Base-by-base conservation (phyloP, 139 green algal species). In the Limnomonas spitsbergensis region DNA sequence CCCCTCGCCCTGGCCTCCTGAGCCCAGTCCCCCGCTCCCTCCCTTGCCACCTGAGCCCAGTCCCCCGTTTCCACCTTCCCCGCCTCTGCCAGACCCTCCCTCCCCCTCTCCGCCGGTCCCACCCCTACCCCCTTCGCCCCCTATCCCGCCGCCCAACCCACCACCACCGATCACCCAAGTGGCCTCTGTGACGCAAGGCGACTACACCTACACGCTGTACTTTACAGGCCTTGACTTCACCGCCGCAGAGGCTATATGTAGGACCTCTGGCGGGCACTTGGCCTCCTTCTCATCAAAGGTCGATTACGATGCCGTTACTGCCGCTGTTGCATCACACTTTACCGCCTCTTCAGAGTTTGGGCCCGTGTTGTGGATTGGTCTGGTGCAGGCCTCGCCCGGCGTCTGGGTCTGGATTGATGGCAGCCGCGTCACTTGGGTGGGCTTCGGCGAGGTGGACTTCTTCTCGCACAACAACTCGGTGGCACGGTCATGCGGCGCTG, bases 241-340 rank as follows among this genome's bases (percentile, higher is more conserved):
- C 37, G 96, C 92, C 83, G 94, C 96, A 0, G 82, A 73, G 2
- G 93, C 93, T 27, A 96, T 84, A 26, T 56, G 26, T 36, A 56
- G 47, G 72, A 85, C 84, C 0, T 76, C 66, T 24, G 32, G 37
- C 47, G 66, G 75, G 31, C 82, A 78, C 1, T 37, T 27, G 37
- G 72, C 78, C 0, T 78, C 81, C 9, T 72, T 39, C 29, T 24
- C 61, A 7, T 36, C 27, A 20, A 7, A 72, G 61, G 29, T 20
- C 6, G 61, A 72, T 7, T 72, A 72, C 29, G 29, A 34, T 37
- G 29, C 61, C 26, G 26, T 72, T 37, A 36, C 29, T 37, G 29
- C 61, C 29, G 61, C 29, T 34, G 61, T 72, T 34, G 61, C 26
- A 20, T 36, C 47, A 29, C 47, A 61, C 47, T 61, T 61, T 20